Evolutionary conservation across 495 filamentous ascomycete genomes (phyloP).

Genomic region (Hypoxylon fragiforme): DNA sequence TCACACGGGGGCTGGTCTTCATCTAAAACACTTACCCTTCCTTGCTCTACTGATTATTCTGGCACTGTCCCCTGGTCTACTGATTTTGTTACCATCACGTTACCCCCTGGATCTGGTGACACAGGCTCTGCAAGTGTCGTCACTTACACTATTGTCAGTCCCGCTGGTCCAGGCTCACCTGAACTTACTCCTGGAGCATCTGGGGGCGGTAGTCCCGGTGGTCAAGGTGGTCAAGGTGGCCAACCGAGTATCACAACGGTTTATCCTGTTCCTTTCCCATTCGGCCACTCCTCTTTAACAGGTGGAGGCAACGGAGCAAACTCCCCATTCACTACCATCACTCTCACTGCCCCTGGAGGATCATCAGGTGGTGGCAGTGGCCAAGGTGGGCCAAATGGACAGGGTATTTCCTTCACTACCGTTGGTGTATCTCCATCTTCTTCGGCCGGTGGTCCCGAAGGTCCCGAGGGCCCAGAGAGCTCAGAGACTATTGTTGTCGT

Average conservation of each 20-base stretch:
- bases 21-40: constrained; percentile 27
- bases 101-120: constrained; percentile 28
- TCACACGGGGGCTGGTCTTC: constrained; percentile 28
- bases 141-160: constrained; percentile 38
- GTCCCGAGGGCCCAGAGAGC: constrained; percentile 3
- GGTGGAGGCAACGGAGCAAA: constrained; percentile 23
- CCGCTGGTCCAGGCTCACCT: constrained; percentile 7
- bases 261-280: constrained; percentile 32
- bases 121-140: constrained; percentile 16
- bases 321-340: constrained; percentile 30
- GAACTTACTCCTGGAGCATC: constrained; percentile 1
- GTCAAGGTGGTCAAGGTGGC: constrained; percentile 32
- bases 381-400: constrained; percentile 25
- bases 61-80: constrained; percentile 31
- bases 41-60: constrained; percentile 20
- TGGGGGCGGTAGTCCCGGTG: constrained; percentile 16
- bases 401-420: neutral
- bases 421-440: neutral
- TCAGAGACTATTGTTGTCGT: constrained; percentile 27
- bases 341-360: constrained; percentile 28
- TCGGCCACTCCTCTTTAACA: constrained; percentile 30
- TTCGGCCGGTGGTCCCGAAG: neutral
- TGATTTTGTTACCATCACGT: constrained; percentile 35
- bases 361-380: constrained; percentile 24
- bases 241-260: constrained; percentile 20